Conservation (phyloP, 345 rosid genomes). For the Lepidium didymum region DNA sequence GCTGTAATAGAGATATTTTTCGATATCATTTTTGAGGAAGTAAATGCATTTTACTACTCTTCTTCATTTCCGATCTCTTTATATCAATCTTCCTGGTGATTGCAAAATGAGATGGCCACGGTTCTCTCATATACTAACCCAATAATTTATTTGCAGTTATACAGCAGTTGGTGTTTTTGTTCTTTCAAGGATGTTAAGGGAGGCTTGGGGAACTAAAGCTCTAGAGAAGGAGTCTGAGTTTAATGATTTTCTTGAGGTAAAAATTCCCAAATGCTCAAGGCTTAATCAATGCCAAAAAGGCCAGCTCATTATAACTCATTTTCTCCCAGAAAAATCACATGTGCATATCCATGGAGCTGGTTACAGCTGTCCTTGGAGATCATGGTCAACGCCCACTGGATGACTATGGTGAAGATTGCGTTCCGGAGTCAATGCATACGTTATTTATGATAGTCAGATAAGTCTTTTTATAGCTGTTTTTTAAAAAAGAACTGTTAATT, state of each 20-base stretch:
- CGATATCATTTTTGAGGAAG: neutral
- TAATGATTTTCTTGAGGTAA: slow-evolving; percentile 88
- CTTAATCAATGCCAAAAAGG: neutral
- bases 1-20: neutral
- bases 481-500: neutral
- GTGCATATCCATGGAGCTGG: slow-evolving; percentile 97
- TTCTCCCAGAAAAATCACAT: slow-evolving; percentile 56
- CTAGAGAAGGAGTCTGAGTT: slow-evolving; percentile 61
- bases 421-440: neutral
- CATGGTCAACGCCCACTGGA: slow-evolving; percentile 93
- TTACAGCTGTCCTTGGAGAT: slow-evolving; percentile 97
- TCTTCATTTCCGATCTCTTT: neutral
- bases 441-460: neutral
- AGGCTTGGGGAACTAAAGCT: slow-evolving; percentile 87
- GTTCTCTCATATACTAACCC: neutral
- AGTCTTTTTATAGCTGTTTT: neutral
- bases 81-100: neutral
- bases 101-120: neutral
- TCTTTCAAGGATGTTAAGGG: slow-evolving; percentile 75
- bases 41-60: neutral
- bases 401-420: slow-evolving; percentile 57
- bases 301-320: neutral
- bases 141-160: slow-evolving; percentile 42
- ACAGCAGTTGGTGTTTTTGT: slow-evolving; percentile 98
- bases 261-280: neutral